These are phyloP conservation scores for Musa beccarii DNA, from an alignment of 176 grass and related monocot species.

Conservation along the genomic window DNA sequence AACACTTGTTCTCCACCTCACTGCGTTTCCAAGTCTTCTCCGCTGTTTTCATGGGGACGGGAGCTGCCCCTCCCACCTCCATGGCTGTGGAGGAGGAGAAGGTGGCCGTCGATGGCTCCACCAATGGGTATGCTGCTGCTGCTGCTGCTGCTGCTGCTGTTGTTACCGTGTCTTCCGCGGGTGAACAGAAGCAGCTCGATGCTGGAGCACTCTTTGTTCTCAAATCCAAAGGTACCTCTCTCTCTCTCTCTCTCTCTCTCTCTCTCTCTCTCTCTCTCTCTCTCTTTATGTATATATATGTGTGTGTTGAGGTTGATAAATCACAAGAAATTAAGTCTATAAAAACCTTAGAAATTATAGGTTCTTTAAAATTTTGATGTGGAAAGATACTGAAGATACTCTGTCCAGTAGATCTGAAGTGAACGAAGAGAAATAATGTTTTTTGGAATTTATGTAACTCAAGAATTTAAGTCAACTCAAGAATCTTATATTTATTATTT, in stretches of 20 bases:
- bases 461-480: no score
- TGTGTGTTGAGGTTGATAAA: no score
- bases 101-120: not conserved
- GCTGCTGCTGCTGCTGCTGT: not conserved
- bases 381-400: no score
- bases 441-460: no score
- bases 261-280: not conserved
- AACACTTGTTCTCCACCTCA: not conserved
- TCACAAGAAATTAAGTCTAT: not conserved
- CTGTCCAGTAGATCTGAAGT: no score
- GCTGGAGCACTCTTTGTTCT: slow-evolving; percentile 92
- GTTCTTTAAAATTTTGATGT: no score
- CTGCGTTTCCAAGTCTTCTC: not conserved
- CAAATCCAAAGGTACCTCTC: slow-evolving; percentile 56
- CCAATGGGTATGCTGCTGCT: not conserved
- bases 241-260: not conserved
- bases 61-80: not conserved
- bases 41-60: not conserved
- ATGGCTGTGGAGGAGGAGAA: not conserved
- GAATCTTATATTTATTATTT: no score
- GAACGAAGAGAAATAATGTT: no score
- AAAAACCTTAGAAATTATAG: not conserved
- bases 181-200: slow-evolving; percentile 48
- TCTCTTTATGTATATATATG: no score
- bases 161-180: slow-evolving; percentile 4